phyloP scores from a whole-genome alignment of 2,329 filamentous ascomycete species.

The Exophiala spinifera region DNA sequence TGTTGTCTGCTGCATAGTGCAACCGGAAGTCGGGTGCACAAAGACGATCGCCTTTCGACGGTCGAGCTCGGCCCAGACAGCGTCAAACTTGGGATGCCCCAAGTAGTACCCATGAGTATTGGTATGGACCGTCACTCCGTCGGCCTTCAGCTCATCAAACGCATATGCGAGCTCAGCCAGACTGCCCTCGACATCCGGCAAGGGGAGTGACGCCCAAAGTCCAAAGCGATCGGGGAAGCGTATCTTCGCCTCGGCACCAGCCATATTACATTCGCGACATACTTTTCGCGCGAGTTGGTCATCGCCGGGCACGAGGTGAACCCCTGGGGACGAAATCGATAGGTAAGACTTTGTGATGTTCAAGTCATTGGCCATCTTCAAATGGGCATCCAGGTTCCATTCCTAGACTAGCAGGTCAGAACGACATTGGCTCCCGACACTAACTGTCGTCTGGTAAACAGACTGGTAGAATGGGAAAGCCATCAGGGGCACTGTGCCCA shows the following conservation, averaged over 20 bases:
- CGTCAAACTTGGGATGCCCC: slow-evolving; percentile 44
- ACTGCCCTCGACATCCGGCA: slow-evolving; percentile 48
- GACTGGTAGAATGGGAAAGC: too few species aligned
- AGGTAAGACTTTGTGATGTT: slow-evolving; percentile 52
- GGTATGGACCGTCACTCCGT: slow-evolving; percentile 51
- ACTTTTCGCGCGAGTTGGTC: slow-evolving; percentile 36
- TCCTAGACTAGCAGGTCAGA: too few species aligned
- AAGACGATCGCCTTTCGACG: slow-evolving; percentile 47
- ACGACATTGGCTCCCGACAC: too few species aligned
- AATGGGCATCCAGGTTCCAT: too few species aligned
- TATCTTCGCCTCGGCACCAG: slow-evolving; percentile 24
- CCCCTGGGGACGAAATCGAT: slow-evolving; percentile 53
- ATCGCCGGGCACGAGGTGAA: slow-evolving; percentile 38
- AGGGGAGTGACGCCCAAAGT: slow-evolving; percentile 52
- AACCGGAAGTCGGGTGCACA: slow-evolving; percentile 55
- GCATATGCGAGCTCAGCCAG: slow-evolving; percentile 48
- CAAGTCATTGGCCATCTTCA: slow-evolving; percentile 51
- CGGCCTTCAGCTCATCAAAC: slow-evolving; percentile 39
- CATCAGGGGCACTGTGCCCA: not conserved
- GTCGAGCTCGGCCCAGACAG: slow-evolving; percentile 49
- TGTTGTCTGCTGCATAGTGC: slow-evolving; percentile 39
- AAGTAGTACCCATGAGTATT: slow-evolving; percentile 53
- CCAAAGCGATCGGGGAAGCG: slow-evolving; percentile 39
- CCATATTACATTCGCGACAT: slow-evolving; percentile 36
- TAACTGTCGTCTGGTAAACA: too few species aligned